Base-by-base conservation (phyloP, 176 grass and related monocot genomes). In the Rhipidocladum racemiflorum region DNA sequence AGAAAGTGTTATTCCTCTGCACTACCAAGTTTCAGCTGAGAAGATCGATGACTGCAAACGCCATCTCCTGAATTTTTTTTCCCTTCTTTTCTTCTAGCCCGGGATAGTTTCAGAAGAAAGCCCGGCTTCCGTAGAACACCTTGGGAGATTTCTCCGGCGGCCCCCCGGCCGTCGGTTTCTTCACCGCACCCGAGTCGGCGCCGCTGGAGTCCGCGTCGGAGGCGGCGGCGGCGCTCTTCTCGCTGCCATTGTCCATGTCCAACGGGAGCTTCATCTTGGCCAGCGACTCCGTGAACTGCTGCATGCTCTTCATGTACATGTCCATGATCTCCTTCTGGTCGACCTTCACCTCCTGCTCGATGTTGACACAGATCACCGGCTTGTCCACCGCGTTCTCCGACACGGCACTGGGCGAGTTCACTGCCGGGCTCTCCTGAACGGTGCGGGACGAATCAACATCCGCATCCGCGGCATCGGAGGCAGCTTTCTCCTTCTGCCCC, bases 261-360 rank as follows among this genome's bases (percentile, higher is more conserved):
- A 99, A 40, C 4, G 97, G 97, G 43, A 99, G 93, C 77, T 99
- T 99, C 97, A 99, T 91, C 35, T 96, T 99, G 24, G 93, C 93
- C 24, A 99, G 89, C 20, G 97, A 96, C 13, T 96, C 97, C 3
- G 97, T 99, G 84, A 99, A 99, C 80, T 99, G 93, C 78, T 96
- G 97, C 97, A 99, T 99, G 93, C 97, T 99, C 85, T 99, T 99
- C 97, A 96, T 93, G 77, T 99, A 99, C 91, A 99, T 96, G 69
- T 99, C 93, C 70, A 99, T 90, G 83, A 99, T 93, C 43, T 96
- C 89, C 77, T 99, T 87, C 82, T 92, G 86, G 72, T 94, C 87
- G 8, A 97, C 95, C 53, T 83, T 75, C 36, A 96, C 79, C 84
- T 95, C 91, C 68, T 90, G 93, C 79, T 90, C 92, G 30, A 99